These are phyloP conservation scores for Cladosporium cucumerinum DNA, from an alignment of 2,329 filamentous ascomycete genomes.

Conservation along the genomic window DNA sequence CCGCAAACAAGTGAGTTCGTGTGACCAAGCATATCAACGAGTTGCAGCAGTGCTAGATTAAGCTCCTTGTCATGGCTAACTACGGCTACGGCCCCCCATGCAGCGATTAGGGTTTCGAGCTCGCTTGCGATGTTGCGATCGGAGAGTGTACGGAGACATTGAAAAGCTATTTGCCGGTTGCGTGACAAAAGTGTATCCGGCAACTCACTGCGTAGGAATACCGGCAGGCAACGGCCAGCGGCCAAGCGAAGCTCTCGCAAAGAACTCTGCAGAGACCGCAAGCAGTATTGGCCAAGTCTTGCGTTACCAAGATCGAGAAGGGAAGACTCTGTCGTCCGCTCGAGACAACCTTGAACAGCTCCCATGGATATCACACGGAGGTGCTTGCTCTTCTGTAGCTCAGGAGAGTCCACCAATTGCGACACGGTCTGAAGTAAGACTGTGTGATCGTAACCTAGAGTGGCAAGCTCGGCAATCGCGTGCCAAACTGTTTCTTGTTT, in stretches of 20 bases:
- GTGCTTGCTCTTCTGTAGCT: constrained; percentile 50
- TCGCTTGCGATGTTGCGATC: constrained; percentile 64
- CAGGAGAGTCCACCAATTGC: constrained; percentile 38
- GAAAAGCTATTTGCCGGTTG: constrained; percentile 68
- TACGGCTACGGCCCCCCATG: constrained; percentile 78
- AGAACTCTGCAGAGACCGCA: constrained; percentile 78
- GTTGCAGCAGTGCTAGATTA: constrained; percentile 76
- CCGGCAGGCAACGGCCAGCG: constrained; percentile 58
- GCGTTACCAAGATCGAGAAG: constrained; percentile 67
- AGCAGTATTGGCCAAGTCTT: constrained; percentile 71
- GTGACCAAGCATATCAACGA: constrained; percentile 85
- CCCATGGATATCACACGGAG: constrained; percentile 69
- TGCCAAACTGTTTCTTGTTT: constrained; percentile 28
- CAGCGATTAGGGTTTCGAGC: constrained; percentile 80
- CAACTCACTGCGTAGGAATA: constrained; percentile 58
- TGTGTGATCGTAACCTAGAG: constrained; percentile 16
- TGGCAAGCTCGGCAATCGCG: constrained; percentile 23
- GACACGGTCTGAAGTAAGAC: constrained; percentile 17
- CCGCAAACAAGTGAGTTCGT: constrained; percentile 74
- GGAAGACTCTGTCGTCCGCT: constrained; percentile 59
- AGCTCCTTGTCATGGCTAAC: constrained; percentile 76
- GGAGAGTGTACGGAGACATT: constrained; percentile 68
- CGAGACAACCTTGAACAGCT: constrained; percentile 64
- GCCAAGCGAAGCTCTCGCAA: constrained; percentile 79
- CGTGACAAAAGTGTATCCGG: constrained; percentile 49